Evolutionary conservation across 2,329 filamentous ascomycete genomes (phyloP).

Genomic region (Colletotrichum lini): DNA sequence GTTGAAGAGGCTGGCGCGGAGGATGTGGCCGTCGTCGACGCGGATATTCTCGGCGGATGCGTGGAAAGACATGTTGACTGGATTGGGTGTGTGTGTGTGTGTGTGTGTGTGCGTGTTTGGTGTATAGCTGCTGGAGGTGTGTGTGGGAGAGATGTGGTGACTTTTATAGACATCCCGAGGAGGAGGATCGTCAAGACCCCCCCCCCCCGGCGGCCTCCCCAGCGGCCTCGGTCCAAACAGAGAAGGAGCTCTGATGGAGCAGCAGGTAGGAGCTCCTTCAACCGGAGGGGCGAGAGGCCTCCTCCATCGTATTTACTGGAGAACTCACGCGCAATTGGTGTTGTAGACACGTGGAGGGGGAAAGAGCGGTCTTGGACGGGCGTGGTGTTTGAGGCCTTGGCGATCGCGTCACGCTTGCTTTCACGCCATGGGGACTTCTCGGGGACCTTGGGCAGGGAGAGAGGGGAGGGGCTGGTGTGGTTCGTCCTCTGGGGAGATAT

Average conservation of each 20-base stretch:
- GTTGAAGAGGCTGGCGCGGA: constrained; percentile 58
- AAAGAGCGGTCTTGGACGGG: constrained; percentile 34
- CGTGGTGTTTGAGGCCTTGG: constrained; percentile 17
- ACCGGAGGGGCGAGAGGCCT: constrained; percentile 22
- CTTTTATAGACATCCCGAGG: constrained; percentile 8
- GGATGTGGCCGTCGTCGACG: constrained; percentile 65
- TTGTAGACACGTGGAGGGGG: constrained; percentile 37
- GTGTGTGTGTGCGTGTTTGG: constrained; percentile 7
- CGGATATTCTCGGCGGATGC: constrained; percentile 59
- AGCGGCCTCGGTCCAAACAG: not conserved
- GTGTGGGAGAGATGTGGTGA: constrained; percentile 5
- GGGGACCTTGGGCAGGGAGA: too few species aligned
- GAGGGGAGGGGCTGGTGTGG: not conserved
- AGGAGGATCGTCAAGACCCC: not conserved
- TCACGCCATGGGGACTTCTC: not conserved
- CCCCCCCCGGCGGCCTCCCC: too few species aligned
- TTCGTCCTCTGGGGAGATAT: constrained; percentile 3
- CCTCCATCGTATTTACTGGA: constrained; percentile 32
- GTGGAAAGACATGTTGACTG: constrained; percentile 65
- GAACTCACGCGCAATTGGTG: not conserved
- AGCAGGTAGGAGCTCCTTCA: not conserved
- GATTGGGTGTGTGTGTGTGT: not conserved
- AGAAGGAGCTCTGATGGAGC: not conserved
- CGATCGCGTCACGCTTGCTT: constrained; percentile 31
- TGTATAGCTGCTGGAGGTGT: not conserved